Base-by-base conservation (phyloP, 768 basidiomycete species). In the Collybiopsis confluens region DNA sequence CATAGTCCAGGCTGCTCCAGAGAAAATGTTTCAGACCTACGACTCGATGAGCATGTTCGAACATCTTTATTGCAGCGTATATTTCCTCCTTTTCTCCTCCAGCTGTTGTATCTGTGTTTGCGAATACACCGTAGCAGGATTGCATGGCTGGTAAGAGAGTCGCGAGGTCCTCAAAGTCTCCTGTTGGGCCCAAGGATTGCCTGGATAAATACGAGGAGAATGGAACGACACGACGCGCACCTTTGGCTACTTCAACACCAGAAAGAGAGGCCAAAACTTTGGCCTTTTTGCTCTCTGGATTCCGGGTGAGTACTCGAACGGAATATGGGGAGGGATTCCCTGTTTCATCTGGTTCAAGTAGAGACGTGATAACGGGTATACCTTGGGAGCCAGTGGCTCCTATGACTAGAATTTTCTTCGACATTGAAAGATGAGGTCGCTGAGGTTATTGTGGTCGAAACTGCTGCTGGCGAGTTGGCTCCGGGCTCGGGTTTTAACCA, bases 351-450 rank as follows among this genome's bases (percentile, higher is more conserved):
- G 67, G 64, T 26, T 64, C 65, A 24, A 76, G 68, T 18, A 76
- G 64, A 24, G 65, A 66, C 47, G 71, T 64, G 33, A 74, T 67
- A 44, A 75, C 72, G 20, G 30, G 30, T 23, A 45, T 4, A 20
- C 18, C 16, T 11, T 8, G n/a, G 27, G n/a, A 24, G 16, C n/a
- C 76, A 35, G 76, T 77, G 7, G 71, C 76, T 35, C 76, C 76
- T 27, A 77, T 70, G 37, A 77, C 73, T 40, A 75, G 66, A 53
- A 77, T 73, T 50, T 72, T 59, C 60, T 73, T 75, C 5, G 30
- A 33, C 30, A 33, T 33, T n/a, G n/a, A n/a, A n/a, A n/a, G n/a
- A n/a, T n/a, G n/a, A n/a, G n/a, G n/a, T n/a, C n/a, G n/a, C n/a
- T n/a, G n/a, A n/a, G n/a, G n/a, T n/a, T n/a, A n/a, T n/a, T n/a